phyloP scores from a whole-genome alignment of 768 basidiomycete species.

The Nidularia sp. region DNA sequence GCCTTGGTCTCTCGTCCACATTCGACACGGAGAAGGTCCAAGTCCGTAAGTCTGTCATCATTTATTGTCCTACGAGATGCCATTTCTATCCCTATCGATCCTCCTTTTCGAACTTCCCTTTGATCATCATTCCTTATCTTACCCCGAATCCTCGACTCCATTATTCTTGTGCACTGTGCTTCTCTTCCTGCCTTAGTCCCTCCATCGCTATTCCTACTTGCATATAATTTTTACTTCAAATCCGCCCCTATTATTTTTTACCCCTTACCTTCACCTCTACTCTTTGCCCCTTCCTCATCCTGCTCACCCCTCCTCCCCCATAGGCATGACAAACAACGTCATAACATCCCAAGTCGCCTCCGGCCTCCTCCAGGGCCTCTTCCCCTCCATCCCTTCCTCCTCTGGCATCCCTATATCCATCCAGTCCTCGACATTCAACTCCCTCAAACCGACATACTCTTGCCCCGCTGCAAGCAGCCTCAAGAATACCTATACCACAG shows the following conservation, averaged over 20 bases:
- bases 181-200: no score
- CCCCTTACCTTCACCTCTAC: no score
- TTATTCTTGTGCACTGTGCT: no score
- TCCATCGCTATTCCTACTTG: neutral
- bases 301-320: neutral
- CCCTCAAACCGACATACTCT: constrained; percentile 41
- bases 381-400: constrained; percentile 25
- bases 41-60: constrained; percentile 25
- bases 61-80: no score
- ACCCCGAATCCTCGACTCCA: no score
- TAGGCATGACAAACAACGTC: constrained; percentile 48
- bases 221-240: neutral
- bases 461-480: constrained; percentile 33
- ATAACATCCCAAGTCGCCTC: constrained; percentile 53
- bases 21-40: constrained; percentile 26
- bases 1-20: constrained; percentile 27
- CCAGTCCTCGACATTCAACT: constrained; percentile 37
- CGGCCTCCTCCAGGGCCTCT: constrained; percentile 39
- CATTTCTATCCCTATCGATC: no score
- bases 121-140: no score
- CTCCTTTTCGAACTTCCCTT: no score
- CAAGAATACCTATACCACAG: constrained; percentile 30
- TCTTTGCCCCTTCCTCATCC: no score
- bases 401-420: constrained; percentile 26
- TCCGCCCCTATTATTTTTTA: no score